Base-by-base conservation (phyloP, 352 stramenopile genomes). In the Globisporangium okanoganense region DNA sequence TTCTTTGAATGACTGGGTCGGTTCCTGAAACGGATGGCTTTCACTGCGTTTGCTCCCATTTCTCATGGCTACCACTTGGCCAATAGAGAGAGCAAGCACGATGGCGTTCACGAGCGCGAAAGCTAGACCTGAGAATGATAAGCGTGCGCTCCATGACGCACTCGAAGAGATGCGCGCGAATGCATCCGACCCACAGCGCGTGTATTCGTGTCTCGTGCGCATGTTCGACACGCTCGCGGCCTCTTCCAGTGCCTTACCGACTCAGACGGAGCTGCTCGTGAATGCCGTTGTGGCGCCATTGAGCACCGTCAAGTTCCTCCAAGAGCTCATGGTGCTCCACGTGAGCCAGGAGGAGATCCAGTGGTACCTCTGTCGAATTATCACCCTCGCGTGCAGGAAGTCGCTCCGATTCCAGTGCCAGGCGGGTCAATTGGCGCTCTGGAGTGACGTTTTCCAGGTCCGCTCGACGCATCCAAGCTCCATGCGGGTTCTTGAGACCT, bases 331-430 rank as follows among this genome's bases (percentile, higher is more conserved):
- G 40, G 25, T 27, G 1, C 18, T 66, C 16, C 63, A 84, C 40
- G 13, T 65, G 33, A 24, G 20, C 13, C 56, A 79, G 16, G 73
- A 85, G 69, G 75, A 87, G 50, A 64, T 87, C 20, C 66, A 75
- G 54, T 77, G 67, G 66, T 63, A 45, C 2, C 35, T 78, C 10
- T 66, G 65, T 41, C 61, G 69, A n/a, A n/a, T 83, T 0, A 31
- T 82, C 2, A 25, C 48, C 0, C 27, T 65, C 10, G 62, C 65
- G 0, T 71, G 62, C 57, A 53, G 40, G 8, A 40, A 33, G 6
- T 79, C 65, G 1, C 50, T 55, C 3, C 78, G 71, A 2, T 85
- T 87, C 56, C 69, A 87, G 36, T 69, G 68, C 24, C 65, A 82
- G 50, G 71, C 61, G 0, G 71, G 73, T 9, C 48, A 66, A 7